phyloP scores from a whole-genome alignment of 169 alveolate genomes.

The Plasmodium knowlesi region DNA sequence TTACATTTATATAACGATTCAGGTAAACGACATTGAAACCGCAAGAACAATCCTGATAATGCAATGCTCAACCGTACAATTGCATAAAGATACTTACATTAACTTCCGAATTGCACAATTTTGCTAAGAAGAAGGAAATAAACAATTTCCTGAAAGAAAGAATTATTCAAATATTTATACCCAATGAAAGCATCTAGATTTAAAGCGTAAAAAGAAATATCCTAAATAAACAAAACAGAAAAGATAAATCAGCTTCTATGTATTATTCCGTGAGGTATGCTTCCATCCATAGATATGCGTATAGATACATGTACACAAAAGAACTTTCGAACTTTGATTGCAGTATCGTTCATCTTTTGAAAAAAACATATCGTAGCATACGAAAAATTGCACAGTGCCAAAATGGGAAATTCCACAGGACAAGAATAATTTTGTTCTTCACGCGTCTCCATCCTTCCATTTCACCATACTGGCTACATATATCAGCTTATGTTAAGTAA shows the following conservation, averaged over 20 bases:
- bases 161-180: not conserved
- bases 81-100: not conserved
- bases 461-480: not conserved
- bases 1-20: not conserved
- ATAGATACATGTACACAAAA: not conserved
- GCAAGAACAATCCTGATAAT: not conserved
- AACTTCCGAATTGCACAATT: not conserved
- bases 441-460: not conserved
- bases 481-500: not conserved
- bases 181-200: not conserved
- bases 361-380: not conserved
- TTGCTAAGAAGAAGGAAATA: not conserved
- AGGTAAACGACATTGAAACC: not conserved
- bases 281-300: not conserved
- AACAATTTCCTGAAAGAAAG: not conserved
- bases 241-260: not conserved
- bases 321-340: not conserved
- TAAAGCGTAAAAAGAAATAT: not conserved
- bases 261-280: not conserved
- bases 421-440: not conserved
- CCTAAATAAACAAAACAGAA: not conserved
- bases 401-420: not conserved
- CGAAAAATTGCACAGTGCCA: not conserved
- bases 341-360: not conserved
- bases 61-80: not conserved